Percentiles rank a stretch among this genome's conserved stretches.
phyloP scores from a whole-genome alignment of 768 basidiomycete genomes.

The Pleurotus ostreatus region DNA sequence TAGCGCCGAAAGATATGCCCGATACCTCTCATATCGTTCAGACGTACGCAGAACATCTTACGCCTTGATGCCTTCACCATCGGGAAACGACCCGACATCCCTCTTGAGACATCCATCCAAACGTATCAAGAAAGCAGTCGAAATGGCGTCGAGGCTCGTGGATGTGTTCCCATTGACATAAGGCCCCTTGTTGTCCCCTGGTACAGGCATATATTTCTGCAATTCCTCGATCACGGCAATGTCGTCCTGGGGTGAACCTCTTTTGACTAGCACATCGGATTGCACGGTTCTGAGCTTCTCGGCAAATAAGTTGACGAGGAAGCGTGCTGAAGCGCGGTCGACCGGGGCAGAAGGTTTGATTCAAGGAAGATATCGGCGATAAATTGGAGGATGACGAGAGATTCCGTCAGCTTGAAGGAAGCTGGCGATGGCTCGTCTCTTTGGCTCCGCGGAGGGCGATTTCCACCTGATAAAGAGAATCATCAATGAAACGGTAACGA shows the following conservation, averaged over 20 bases:
- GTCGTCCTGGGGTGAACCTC: not conserved
- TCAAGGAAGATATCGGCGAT: not conserved
- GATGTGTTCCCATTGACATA: not conserved
- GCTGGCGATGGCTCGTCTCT: not conserved
- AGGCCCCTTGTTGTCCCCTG: not conserved
- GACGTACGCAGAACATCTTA: not conserved
- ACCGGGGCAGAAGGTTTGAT: not conserved
- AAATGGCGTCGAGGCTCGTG: not conserved
- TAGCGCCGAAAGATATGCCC: not conserved
- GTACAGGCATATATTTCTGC: not conserved
- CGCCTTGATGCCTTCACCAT: not conserved
- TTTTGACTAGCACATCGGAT: not conserved
- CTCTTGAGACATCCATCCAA: not conserved
- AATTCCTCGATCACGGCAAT: not conserved
- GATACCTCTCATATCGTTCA: not conserved
- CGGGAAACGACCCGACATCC: not conserved
- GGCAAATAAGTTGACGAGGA: not conserved
- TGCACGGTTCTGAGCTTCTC: not conserved
- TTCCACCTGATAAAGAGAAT: not conserved
- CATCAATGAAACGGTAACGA: too few species aligned
- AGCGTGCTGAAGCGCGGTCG: not conserved
- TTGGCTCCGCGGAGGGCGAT: not conserved
- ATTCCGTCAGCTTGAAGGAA: not conserved
- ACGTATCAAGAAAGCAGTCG: not conserved
- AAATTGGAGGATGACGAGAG: not conserved